Evolutionary conservation across 1,139 yeast genomes (phyloP), one percentile per base, ranked within the genome.

Genomic region (Saccharomyces hybrid): DNA sequence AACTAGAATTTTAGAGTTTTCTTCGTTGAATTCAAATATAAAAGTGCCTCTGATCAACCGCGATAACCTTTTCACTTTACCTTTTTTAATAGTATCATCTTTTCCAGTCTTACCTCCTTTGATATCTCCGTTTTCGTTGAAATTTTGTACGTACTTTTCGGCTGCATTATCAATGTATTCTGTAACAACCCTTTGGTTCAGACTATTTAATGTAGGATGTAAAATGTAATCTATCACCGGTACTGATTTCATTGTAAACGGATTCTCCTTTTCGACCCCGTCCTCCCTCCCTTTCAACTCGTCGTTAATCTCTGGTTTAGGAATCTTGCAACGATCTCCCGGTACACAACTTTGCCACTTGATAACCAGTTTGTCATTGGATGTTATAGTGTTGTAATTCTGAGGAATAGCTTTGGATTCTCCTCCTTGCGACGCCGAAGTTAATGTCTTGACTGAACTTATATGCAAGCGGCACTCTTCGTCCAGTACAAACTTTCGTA

Each of bases 11-110:
- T 75, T 67, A 53, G 80, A 78, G 68, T 87, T 84, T 32, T 76
- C 75, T 12, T 75, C 75, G 64, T 78, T 81, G 58, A 89, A 75
- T 63, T 87, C 95, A 67, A 88, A 88, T 34, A 88, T 80, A 67
- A 89, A 88, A 7, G 86, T 73, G 0, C 96, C 96, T 52, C 58
- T 59, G 2, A 69, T 49, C 11, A 64, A 55, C 47, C 86, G 65
- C 55, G 82, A 83, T 26, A 76, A 62, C 47, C 62, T 56, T 24
- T 58, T 54, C 4, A 64, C 67, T 29, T 69, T 63, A 16, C 34
- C 47, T 21, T 31, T 32, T n/a, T n/a, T 24, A 14, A 42, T 26
- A 8, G 29, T 16, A 6, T 12, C 31, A 12, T 48, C 44, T 7
- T 24, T 24, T 14, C 26, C 42, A 11, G 19, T 42, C 34, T 28